Conservation (phyloP, 2,329 filamentous ascomycete species). For the Pestalotiopsis sp. region DNA sequence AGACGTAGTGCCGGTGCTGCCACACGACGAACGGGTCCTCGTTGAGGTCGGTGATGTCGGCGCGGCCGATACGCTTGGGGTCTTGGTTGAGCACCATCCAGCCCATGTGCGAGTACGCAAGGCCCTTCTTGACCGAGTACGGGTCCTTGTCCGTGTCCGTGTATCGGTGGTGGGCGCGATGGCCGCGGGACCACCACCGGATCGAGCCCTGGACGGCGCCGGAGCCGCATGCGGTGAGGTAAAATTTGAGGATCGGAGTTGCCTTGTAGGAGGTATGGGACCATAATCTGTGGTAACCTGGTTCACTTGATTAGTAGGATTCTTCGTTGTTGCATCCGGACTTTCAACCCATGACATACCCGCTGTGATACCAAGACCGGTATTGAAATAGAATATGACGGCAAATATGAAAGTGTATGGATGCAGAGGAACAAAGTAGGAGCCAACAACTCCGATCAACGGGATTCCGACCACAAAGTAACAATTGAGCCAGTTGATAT, state of each 20-base stretch:
- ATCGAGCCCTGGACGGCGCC: conserved; percentile 82
- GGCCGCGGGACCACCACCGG: conserved; percentile 86
- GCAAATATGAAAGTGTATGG: conserved; percentile 8
- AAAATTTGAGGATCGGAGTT: conserved; percentile 73
- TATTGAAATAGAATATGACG: conserved; percentile 80
- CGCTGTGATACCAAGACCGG: conserved; percentile 77
- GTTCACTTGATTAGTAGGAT: conserved; percentile 5
- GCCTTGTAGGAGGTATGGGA: conserved; percentile 85
- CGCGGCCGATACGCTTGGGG: conserved; percentile 83
- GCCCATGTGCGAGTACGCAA: conserved; percentile 71
- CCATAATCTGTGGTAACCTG: conserved; percentile 70
- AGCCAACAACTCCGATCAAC: background rate
- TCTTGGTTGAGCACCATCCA: conserved; percentile 97
- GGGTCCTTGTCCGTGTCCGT: conserved; percentile 92
- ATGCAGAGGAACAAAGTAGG: conserved; percentile 6
- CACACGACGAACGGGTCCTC: conserved; percentile 83
- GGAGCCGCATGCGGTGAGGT: conserved; percentile 78
- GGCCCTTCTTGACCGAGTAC: conserved; percentile 87
- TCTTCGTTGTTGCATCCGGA: background rate
- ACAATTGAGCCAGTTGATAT: conserved; percentile 8
- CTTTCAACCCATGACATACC: conserved; percentile 48
- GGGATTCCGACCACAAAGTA: background rate
- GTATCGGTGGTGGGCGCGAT: conserved; percentile 87
- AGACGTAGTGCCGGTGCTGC: conserved; percentile 87
- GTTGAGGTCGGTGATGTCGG: conserved; percentile 86